Conservation (phyloP, 306 rosid species). For the Vigna hirtella region DNA sequence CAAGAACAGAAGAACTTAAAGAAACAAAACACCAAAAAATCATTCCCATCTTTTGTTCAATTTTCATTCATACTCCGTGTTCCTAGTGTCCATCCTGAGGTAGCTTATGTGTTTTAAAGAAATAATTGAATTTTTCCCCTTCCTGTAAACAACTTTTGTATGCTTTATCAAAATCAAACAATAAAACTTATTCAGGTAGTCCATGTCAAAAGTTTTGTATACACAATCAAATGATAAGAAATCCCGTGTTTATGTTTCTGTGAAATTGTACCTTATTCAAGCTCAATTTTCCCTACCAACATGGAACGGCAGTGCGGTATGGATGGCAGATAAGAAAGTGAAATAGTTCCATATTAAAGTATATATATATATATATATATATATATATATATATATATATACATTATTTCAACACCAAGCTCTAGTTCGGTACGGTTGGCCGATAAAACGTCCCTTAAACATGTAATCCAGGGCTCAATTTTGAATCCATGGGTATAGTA, state of each 20-base stretch:
- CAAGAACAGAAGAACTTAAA: not conserved
- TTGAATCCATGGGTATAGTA: not conserved
- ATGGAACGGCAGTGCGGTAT: not conserved
- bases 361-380: too few relatives aligned
- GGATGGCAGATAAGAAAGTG: too few relatives aligned
- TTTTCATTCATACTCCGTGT: slow-evolving; percentile 7
- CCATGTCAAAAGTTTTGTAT: not conserved
- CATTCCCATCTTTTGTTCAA: not conserved
- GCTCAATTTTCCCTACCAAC: not conserved
- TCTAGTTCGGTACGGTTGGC: not conserved
- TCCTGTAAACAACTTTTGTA: not conserved
- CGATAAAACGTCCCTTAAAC: not conserved
- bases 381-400: too few relatives aligned
- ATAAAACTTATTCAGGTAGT: not conserved
- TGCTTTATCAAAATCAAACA: not conserved
- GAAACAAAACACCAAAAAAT: not conserved
- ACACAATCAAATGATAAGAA: not conserved
- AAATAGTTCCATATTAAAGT: too few relatives aligned
- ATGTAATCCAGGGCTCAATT: not conserved
- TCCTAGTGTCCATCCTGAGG: not conserved
- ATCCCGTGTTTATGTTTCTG: not conserved
- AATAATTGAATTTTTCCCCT: not conserved
- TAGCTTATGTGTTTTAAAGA: not conserved
- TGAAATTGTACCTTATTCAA: not conserved
- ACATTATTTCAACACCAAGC: too few relatives aligned